Percentiles rank a stretch among this genome's conserved stretches.
These are phyloP conservation scores for Quercus variabilis DNA, from an alignment of 306 rosid species.

Conservation along the genomic window DNA sequence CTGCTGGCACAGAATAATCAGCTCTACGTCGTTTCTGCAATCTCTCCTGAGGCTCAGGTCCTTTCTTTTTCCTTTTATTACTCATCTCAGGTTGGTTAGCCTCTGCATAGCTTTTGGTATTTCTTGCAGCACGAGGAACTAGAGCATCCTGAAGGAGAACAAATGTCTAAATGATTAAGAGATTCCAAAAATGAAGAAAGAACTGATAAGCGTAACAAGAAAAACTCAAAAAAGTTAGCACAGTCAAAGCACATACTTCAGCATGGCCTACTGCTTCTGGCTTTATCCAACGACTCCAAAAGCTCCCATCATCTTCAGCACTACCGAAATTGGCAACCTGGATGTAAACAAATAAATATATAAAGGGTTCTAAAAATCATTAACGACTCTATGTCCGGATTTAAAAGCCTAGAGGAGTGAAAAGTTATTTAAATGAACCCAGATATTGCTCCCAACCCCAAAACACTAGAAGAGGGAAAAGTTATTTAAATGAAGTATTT, in stretches of 20 bases:
- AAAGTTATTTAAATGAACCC: background rate
- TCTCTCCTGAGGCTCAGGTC: slow-evolving; percentile 73
- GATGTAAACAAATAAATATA: background rate
- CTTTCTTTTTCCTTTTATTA: slow-evolving; percentile 90
- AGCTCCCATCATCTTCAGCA: slow-evolving; percentile 95
- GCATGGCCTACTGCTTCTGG: slow-evolving; percentile 84
- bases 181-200: background rate
- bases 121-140: slow-evolving; percentile 94
- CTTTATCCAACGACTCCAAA: slow-evolving; percentile 99
- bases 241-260: slow-evolving; percentile 53
- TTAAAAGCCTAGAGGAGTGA: background rate
- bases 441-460: background rate
- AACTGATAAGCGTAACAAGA: background rate
- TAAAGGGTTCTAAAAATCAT: background rate
- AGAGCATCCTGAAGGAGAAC: slow-evolving; percentile 61
- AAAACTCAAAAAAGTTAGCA: background rate
- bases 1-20: slow-evolving; percentile 62
- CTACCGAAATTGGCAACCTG: slow-evolving; percentile 93
- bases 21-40: slow-evolving; percentile 76
- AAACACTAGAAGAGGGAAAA: background rate
- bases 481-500: background rate
- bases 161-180: slow-evolving; percentile 3
- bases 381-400: background rate
- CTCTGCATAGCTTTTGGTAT: slow-evolving; percentile 90
- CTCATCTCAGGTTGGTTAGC: slow-evolving; percentile 67